phyloP scores from a whole-genome alignment of 495 filamentous ascomycete genomes.

The Aeminium ludgeri region DNA sequence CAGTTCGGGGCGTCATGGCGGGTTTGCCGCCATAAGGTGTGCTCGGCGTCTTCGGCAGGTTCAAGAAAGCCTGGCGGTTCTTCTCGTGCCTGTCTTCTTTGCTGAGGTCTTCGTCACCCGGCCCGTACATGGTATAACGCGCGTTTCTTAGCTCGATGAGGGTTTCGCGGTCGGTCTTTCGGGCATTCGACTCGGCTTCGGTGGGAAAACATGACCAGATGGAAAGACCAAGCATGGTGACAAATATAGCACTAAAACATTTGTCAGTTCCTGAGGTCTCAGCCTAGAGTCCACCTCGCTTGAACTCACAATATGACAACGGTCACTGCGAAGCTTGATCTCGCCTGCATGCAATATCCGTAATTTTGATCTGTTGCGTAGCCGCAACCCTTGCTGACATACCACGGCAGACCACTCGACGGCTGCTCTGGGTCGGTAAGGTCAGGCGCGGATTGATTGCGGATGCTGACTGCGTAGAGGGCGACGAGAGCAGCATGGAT shows the following conservation, averaged over 20 bases:
- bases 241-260: conserved; percentile 19
- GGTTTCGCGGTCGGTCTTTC: conserved; percentile 8
- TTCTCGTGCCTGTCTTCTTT: conserved; percentile 26
- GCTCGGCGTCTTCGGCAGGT: conserved; percentile 21
- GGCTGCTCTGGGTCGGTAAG: conserved; percentile 55
- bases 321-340: conserved; percentile 54
- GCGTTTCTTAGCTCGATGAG: conserved; percentile 19
- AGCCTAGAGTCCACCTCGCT: too few relatives aligned
- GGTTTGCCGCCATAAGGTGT: conserved; percentile 17
- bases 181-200: conserved; percentile 14
- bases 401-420: conserved; percentile 52
- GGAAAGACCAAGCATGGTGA: conserved; percentile 17
- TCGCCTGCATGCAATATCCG: conserved; percentile 61
- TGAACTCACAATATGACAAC: conserved; percentile 50
- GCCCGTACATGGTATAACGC: conserved; percentile 1
- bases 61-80: conserved; percentile 23
- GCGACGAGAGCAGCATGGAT: conserved; percentile 41
- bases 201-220: conserved; percentile 23
- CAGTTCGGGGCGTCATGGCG: conserved; percentile 27
- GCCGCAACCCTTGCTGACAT: conserved; percentile 59
- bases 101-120: conserved; percentile 17
- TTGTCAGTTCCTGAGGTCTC: background rate
- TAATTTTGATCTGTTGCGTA: conserved; percentile 41
- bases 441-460: conserved; percentile 64
- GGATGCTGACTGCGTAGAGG: conserved; percentile 50